Base-by-base conservation (phyloP, 805 yeast genomes). In the Candida pseudofarinosa region DNA sequence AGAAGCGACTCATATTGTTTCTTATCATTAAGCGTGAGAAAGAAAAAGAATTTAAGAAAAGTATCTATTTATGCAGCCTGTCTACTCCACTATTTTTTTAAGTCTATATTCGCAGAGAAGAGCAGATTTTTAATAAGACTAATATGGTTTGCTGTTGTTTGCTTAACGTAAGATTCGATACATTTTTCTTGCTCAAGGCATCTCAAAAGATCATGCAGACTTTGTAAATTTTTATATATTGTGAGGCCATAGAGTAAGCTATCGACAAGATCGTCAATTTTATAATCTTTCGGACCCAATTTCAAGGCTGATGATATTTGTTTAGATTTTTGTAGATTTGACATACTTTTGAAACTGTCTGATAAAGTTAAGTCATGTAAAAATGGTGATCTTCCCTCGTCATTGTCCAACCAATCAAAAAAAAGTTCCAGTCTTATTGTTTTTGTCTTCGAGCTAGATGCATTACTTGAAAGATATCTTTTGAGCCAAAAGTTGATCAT, bases 181-280 rank as follows among this genome's bases (percentile, higher is more conserved):
- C 34, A n/a, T 32, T 32, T 32, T 15, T 46, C 53, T n/a, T 50
- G 32, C 19, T 38, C 33, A 19, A 63, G 34, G 40, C 37, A 49
- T 3, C 51, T 33, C 12, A 44, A 6, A 28, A 63, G 41, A 18
- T 40, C 42, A 6, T 41, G 30, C 39, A 53, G 55, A 40, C 63
- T 63, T 16, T 47, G 38, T 20, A 51, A 44, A 20, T 60, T 54
- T 15, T 46, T 44, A n/a, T 53, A 46, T 4, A 58, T 50, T 12
- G 62, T 61, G 5, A 63, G 43, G 42, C 57, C 65, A 45, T 70
- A 70, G 26, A 70, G 51, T 19, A 67, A 51, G 15, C 67, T 58
- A 46, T 70, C 76, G n/a, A 67, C 55, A 48, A 70, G 57, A 51
- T 70, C 76, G 44, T 70, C 76, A 14, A 60, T 43, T 44, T 70